Base-by-base conservation (phyloP, 2,329 filamentous ascomycete species). In the Botrytis cinerea region DNA sequence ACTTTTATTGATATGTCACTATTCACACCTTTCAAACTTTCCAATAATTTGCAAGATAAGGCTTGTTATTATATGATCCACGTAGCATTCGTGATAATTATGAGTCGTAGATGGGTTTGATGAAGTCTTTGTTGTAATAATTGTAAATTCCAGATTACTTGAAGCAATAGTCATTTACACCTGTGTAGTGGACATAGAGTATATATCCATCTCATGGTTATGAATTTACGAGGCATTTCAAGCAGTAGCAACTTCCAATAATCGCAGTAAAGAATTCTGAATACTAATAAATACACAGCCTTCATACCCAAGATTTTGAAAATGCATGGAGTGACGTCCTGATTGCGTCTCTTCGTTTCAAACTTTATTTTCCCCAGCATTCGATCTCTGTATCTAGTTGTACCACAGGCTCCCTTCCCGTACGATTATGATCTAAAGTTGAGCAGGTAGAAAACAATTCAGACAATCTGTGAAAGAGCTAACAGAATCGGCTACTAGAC, bases 401-500 rank as follows among this genome's bases (percentile, higher is more conserved):
- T 0, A 54, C 25, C 12, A n/a, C 25, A 1, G 6, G 16, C 38
- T 9, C 7, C 2, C 16, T 28, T 5, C 8, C 16, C 12, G 12
- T 0, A 54, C 2, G 25, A 16, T 25, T 9, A 25, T n/a, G 12
- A n/a, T 16, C 12, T n/a, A 12, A 10, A 54, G 28, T 57, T 28
- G 14, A n/a, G 16, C 14, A 57, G n/a, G n/a, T 57, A 9, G 16
- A 28, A 28, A 16, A 8, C 28, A 2, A 54, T 16, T 28, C 25
- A 16, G 12, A 54, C 5, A 2, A 54, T 28, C 5, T 16, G n/a
- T 54, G 25, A n/a, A 16, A n/a, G 10, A n/a, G 48, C 12, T 54
- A 7, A 54, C 10, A 2, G 3, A 14, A 4, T n/a, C 5, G 10
- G 0, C 25, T 16, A 16, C 10, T 16, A 12, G n/a, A n/a, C 25